Evolutionary conservation across 2,329 filamentous ascomycete species (phyloP).

Genomic region (Phaeoacremonium minimum): DNA sequence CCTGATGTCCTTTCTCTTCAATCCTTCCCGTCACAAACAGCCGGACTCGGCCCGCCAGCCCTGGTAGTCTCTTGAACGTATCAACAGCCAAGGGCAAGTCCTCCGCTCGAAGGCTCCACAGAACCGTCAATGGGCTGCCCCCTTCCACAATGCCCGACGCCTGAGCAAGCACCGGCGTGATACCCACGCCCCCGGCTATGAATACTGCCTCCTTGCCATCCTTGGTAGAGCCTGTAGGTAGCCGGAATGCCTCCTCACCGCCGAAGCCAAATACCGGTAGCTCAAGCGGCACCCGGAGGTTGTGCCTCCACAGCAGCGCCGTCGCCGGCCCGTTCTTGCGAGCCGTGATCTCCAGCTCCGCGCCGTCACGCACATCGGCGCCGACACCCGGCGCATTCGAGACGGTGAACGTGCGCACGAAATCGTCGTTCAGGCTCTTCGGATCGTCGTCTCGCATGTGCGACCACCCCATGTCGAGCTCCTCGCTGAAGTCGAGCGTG

Average conservation of each 20-base stretch:
- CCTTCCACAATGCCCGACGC: constrained; percentile 39
- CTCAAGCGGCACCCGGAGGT: constrained; percentile 49
- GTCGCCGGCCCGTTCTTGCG: constrained; percentile 68
- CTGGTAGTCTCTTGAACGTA: constrained; percentile 45
- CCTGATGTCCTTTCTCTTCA: constrained; percentile 26
- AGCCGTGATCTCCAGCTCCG: constrained; percentile 68
- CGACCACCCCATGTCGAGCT: constrained; percentile 69
- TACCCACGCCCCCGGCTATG: constrained; percentile 75
- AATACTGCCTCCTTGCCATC: constrained; percentile 43
- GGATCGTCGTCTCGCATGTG: constrained; percentile 86
- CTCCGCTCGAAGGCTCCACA: constrained; percentile 62
- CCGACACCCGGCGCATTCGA: constrained; percentile 42
- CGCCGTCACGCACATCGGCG: constrained; percentile 17
- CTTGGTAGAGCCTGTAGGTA: constrained; percentile 14
- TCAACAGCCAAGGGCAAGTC: constrained; percentile 63
- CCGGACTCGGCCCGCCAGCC: constrained; percentile 45
- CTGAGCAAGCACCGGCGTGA: constrained; percentile 76
- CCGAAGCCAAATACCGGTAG: constrained; percentile 70
- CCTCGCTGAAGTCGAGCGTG: constrained; percentile 65
- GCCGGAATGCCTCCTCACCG: constrained; percentile 46
- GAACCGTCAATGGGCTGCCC: constrained; percentile 41
- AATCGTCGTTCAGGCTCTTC: constrained; percentile 78
- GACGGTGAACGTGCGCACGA: constrained; percentile 77
- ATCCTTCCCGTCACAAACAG: constrained; percentile 61
- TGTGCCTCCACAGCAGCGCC: constrained; percentile 55